phyloP scores from a whole-genome alignment of 257 asterid genomes.

The Solanum bukasovii region DNA sequence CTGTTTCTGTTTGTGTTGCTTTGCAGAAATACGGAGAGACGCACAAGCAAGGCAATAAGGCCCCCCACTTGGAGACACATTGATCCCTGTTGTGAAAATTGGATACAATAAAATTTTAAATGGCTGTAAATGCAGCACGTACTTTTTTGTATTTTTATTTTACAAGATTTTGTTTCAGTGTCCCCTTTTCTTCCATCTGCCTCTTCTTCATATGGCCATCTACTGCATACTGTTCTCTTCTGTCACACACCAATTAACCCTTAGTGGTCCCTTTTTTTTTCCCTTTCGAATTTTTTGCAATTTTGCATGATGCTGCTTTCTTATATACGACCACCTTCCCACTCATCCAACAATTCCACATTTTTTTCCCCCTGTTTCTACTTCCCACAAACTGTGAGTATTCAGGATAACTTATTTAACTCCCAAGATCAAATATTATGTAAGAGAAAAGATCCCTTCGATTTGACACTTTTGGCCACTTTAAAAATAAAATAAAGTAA shows the following conservation, averaged over 20 bases:
- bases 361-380: not conserved
- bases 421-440: not conserved
- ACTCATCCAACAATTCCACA: not conserved
- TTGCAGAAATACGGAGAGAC: slow-evolving; percentile 10
- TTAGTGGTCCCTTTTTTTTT: slow-evolving; percentile 45
- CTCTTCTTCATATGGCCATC: slow-evolving; percentile 47
- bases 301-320: not conserved
- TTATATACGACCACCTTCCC: slow-evolving; percentile 1
- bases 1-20: not conserved
- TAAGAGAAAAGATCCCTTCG: not conserved
- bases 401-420: slow-evolving; percentile 18
- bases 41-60: slow-evolving; percentile 18
- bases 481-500: not conserved
- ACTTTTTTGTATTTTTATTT: not conserved
- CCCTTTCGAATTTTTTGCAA: not conserved
- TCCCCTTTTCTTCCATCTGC: slow-evolving; percentile 59
- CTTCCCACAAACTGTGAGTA: not conserved
- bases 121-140: slow-evolving; percentile 63
- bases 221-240: slow-evolving; percentile 10
- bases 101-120: slow-evolving; percentile 45
- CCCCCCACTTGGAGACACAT: slow-evolving; percentile 68
- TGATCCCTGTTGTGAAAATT: slow-evolving; percentile 32
- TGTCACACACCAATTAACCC: slow-evolving; percentile 36
- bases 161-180: slow-evolving; percentile 22
- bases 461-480: slow-evolving; percentile 15